A percentile compares a stretch with the other conserved stretches of the same genome.
These are phyloP conservation scores for Aleurites moluccanus DNA, from an alignment of 441 rosid species.

Conservation along the genomic window DNA sequence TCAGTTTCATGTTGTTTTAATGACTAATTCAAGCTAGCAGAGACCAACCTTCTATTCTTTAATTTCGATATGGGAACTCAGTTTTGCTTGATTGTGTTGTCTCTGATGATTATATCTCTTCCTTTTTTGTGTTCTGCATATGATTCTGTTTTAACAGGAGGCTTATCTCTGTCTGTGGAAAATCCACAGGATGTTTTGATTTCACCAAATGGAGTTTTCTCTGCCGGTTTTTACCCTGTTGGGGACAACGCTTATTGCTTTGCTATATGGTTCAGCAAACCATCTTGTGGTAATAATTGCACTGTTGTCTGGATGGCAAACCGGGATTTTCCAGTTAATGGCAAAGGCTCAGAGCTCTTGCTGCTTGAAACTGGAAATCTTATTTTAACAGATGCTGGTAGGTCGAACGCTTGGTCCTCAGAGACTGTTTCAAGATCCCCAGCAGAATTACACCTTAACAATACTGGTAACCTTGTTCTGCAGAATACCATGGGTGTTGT, in stretches of 20 bases:
- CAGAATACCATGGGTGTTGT: background rate
- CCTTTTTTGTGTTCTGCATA: background rate
- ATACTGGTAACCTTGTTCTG: slow-evolving; percentile 27
- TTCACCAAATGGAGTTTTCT: slow-evolving; percentile 16
- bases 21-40: background rate
- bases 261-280: slow-evolving; percentile 26
- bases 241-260: slow-evolving; percentile 28
- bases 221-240: slow-evolving; percentile 26
- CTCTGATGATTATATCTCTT: background rate
- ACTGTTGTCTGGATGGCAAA: slow-evolving; percentile 31
- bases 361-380: slow-evolving; percentile 18
- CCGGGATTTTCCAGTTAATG: slow-evolving; percentile 26
- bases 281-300: slow-evolving; percentile 16
- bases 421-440: background rate
- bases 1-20: background rate
- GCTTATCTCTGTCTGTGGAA: slow-evolving; percentile 19
- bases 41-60: background rate
- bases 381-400: slow-evolving; percentile 24
- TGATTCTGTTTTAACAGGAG: slow-evolving; percentile 9
- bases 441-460: slow-evolving; percentile 5
- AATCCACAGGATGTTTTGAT: slow-evolving; percentile 13
- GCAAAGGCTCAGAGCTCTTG: slow-evolving; percentile 22
- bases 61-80: background rate
- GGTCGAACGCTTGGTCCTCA: slow-evolving; percentile 19
- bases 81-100: background rate